Percentiles rank a stretch among this genome's conserved stretches.
phyloP scores from a whole-genome alignment of 352 stramenopile genomes.

The Salisapilia sapeloensis region DNA sequence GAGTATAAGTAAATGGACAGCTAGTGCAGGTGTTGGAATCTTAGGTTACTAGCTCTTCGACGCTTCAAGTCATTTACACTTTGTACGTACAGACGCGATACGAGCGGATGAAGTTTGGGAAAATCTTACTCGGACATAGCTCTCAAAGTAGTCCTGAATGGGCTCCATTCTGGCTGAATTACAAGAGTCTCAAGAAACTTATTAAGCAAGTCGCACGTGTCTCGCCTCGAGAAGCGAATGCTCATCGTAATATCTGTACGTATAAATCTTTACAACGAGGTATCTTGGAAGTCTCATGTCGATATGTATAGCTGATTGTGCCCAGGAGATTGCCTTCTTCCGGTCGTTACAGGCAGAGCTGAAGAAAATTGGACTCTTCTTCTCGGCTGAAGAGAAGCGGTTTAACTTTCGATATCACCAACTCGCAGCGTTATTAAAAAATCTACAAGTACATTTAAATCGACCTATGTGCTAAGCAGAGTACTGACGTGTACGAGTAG shows the following conservation, averaged over 20 bases:
- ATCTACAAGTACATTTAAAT: constrained; percentile 21
- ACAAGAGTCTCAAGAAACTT: constrained; percentile 74
- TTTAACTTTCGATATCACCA: constrained; percentile 52
- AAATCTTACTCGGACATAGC: constrained; percentile 47
- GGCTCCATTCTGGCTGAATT: constrained; percentile 79
- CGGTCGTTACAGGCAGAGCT: constrained; percentile 49
- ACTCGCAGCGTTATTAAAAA: constrained; percentile 44
- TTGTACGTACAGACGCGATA: too few relatives aligned
- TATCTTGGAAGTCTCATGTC: neutral
- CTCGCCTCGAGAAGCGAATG: constrained; percentile 12
- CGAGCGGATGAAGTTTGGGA: constrained; percentile 82
- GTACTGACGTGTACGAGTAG: constrained; percentile 23
- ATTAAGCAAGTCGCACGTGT: constrained; percentile 53
- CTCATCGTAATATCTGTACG: constrained; percentile 18
- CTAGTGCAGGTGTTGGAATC: too few relatives aligned
- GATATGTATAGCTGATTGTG: constrained; percentile 23
- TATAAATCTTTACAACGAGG: constrained; percentile 1
- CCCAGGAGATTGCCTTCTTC: constrained; percentile 67
- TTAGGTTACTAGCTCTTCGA: too few relatives aligned
- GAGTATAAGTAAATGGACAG: too few relatives aligned
- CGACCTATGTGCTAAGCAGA: constrained; percentile 13
- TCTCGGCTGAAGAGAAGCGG: constrained; percentile 53
- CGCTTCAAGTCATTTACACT: too few relatives aligned
- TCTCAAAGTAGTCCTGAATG: constrained; percentile 64
- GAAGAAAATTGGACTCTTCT: constrained; percentile 73